These are phyloP conservation scores for Pleurozium schreberi DNA, from an alignment of 225 moss, liverwort and hornwort genomes.

Conservation along the genomic window DNA sequence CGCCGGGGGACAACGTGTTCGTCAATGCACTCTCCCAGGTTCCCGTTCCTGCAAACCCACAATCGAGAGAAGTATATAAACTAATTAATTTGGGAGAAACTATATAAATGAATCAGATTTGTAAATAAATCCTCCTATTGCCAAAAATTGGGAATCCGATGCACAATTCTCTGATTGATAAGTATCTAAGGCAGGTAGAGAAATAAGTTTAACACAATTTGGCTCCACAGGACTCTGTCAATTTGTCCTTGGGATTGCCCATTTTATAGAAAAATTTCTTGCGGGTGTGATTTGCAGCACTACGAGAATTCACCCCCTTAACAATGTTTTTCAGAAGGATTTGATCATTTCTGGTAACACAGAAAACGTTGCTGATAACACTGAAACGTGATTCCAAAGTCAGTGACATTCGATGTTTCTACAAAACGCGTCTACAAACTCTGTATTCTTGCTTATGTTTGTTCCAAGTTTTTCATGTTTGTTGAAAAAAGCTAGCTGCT, in stretches of 20 bases:
- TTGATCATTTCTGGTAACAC: neutral
- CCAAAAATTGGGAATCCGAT: neutral
- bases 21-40: conserved; percentile 93
- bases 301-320: neutral
- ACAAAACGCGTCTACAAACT: neutral
- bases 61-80: neutral
- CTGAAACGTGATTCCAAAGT: neutral
- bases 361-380: neutral
- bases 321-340: neutral
- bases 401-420: neutral
- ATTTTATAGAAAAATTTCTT: neutral
- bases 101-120: neutral
- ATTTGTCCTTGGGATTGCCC: too few relatives aligned
- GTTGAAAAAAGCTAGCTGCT: neutral
- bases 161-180: too few relatives aligned
- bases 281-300: neutral
- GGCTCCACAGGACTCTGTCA: neutral
- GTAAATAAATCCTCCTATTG: neutral
- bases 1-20: conserved; percentile 72
- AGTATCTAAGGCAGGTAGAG: neutral
- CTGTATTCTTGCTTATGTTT: neutral
- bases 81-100: neutral
- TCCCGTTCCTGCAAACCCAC: conserved; percentile 49
- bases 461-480: neutral
- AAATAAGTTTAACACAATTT: neutral